These are phyloP conservation scores for Ammopiptanthus mongolicus DNA, from an alignment of 306 rosid species.

Conservation along the genomic window DNA sequence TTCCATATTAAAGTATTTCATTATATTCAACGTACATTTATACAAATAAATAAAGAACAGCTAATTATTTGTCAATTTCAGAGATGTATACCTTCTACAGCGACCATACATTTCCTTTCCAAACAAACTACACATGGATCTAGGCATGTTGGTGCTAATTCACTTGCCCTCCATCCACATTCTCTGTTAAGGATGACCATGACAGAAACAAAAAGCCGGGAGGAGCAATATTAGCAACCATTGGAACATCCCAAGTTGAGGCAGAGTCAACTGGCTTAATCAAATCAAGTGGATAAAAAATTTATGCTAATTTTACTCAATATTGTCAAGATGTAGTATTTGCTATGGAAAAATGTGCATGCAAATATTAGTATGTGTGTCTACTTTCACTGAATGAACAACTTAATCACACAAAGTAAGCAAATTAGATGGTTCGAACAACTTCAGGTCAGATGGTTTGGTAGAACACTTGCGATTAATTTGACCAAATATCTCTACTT, in stretches of 20 bases:
- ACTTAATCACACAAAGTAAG: background rate
- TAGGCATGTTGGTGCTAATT: conserved; percentile 50
- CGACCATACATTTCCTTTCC: conserved; percentile 85
- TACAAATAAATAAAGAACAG: background rate
- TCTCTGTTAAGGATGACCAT: conserved; percentile 50
- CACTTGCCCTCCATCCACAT: conserved; percentile 80
- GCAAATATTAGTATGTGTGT: background rate
- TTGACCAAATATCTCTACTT: background rate
- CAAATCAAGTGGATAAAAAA: background rate
- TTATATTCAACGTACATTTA: background rate
- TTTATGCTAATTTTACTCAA: background rate
- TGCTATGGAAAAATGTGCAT: background rate
- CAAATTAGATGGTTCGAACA: background rate
- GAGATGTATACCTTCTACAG: conserved; percentile 74
- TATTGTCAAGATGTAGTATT: background rate
- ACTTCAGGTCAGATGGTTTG: background rate
- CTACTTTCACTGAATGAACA: background rate
- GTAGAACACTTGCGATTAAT: background rate
- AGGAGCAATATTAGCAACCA: conserved; percentile 1
- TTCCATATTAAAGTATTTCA: background rate
- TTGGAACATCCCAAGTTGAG: background rate
- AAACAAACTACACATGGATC: conserved; percentile 96
- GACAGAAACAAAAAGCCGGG: background rate
- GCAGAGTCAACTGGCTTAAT: background rate
- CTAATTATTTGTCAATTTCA: background rate